phyloP scores from a whole-genome alignment of 73 alveolate genomes.

The Paraurostyla sp. region DNA sequence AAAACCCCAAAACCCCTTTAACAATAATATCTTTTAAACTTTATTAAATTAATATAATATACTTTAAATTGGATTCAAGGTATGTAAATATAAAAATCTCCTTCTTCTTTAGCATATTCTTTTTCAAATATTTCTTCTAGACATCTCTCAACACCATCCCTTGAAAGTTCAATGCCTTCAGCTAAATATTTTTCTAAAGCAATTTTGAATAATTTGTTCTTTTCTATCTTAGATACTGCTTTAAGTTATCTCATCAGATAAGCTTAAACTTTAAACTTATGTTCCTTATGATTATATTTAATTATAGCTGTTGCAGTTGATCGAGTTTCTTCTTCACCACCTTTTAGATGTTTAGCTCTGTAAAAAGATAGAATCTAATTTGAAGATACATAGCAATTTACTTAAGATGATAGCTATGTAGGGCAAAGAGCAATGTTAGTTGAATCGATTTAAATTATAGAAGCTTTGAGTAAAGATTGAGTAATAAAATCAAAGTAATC shows the following conservation, averaged over 20 bases:
- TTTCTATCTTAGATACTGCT: background rate
- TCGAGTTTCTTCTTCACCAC: background rate
- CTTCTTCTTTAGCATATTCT: conserved; percentile 49
- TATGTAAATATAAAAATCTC: conserved; percentile 25
- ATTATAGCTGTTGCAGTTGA: background rate
- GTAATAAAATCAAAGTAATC: background rate
- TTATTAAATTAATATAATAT: too few species aligned
- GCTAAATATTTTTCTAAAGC: background rate
- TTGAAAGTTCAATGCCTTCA: background rate
- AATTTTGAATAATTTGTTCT: conserved; percentile 4
- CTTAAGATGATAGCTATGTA: background rate
- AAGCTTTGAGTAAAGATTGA: background rate
- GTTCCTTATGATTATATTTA: conserved; percentile 38
- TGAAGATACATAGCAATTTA: background rate
- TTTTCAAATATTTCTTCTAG: conserved; percentile 30
- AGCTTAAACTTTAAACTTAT: conserved; percentile 49
- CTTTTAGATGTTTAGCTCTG: conserved; percentile 13
- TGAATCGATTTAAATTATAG: background rate
- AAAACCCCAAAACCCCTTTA: too few species aligned
- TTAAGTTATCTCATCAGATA: conserved; percentile 14
- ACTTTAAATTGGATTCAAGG: background rate
- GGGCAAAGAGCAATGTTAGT: too few species aligned
- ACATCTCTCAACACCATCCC: background rate
- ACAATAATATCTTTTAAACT: too few species aligned
- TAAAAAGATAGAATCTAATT: background rate